phyloP scores from a whole-genome alignment of 2,329 filamentous ascomycete species.

The Aphanocladium album region DNA sequence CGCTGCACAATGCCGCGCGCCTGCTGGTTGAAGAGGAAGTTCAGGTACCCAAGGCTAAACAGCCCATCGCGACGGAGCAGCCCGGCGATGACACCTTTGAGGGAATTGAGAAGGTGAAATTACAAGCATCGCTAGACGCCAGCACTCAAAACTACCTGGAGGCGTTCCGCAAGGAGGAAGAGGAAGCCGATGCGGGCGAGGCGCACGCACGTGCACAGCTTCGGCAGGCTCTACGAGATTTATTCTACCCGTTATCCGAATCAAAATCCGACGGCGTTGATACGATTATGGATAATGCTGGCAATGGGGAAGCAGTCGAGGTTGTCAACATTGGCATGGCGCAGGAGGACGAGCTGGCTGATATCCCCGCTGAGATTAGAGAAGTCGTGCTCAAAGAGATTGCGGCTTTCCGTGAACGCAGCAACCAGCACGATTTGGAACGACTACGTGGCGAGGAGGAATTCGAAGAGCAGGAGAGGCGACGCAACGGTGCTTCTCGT shows the following conservation, averaged over 20 bases:
- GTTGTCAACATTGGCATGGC: slow-evolving; percentile 85
- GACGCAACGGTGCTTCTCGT: slow-evolving; percentile 56
- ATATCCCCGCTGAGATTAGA: slow-evolving; percentile 94
- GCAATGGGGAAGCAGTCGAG: slow-evolving; percentile 64
- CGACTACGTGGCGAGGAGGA: slow-evolving; percentile 86
- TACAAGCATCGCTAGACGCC: slow-evolving; percentile 75
- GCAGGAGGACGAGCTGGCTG: slow-evolving; percentile 86
- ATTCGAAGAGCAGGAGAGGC: slow-evolving; percentile 78
- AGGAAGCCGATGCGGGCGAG: slow-evolving; percentile 61
- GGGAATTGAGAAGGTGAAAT: slow-evolving; percentile 61
- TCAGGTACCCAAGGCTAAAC: slow-evolving; percentile 75
- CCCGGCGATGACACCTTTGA: slow-evolving; percentile 43
- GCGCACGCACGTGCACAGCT: slow-evolving; percentile 66
- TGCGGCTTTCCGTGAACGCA: slow-evolving; percentile 86
- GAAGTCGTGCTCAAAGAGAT: slow-evolving; percentile 94
- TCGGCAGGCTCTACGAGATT: slow-evolving; percentile 60
- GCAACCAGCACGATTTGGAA: slow-evolving; percentile 82
- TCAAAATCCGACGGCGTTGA: slow-evolving; percentile 60
- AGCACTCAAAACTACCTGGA: slow-evolving; percentile 81
- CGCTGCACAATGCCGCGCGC: slow-evolving; percentile 77
- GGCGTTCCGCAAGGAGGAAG: slow-evolving; percentile 61
- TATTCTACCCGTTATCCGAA: slow-evolving; percentile 61
- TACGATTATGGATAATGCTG: slow-evolving; percentile 61
- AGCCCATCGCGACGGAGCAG: slow-evolving; percentile 45
- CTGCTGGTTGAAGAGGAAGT: slow-evolving; percentile 78